phyloP scores from a whole-genome alignment of 495 filamentous ascomycete species.

The Pyrenopolyporus hunteri region DNA sequence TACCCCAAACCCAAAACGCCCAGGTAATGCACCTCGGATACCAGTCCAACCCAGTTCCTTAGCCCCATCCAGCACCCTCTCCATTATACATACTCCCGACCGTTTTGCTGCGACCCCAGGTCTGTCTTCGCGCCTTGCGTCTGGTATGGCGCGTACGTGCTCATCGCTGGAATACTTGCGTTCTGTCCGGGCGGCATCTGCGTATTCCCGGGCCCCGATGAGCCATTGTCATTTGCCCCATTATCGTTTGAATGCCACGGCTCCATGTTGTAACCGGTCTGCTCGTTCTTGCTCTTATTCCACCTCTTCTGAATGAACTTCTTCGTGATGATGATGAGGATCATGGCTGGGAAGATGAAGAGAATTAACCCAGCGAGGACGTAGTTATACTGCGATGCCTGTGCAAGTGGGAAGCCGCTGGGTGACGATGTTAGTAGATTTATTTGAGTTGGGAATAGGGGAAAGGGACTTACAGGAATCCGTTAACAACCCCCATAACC shows the following conservation, averaged over 20 bases:
- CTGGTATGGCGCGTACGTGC: constrained; percentile 21
- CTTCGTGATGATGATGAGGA: constrained; percentile 35
- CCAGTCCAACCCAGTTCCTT: background rate
- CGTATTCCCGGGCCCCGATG: background rate
- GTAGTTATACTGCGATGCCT: constrained; percentile 44
- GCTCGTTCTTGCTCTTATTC: constrained; percentile 26
- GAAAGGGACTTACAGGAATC: constrained; percentile 47
- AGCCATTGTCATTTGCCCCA: background rate
- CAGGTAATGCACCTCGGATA: constrained; percentile 1
- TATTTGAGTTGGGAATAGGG: background rate
- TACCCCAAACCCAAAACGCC: constrained; percentile 14
- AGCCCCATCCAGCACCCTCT: background rate
- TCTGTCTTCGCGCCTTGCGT: constrained; percentile 7
- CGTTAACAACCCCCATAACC: constrained; percentile 56
- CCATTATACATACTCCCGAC: constrained; percentile 24
- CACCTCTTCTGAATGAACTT: constrained; percentile 21
- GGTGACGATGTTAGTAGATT: background rate
- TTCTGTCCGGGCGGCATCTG: constrained; percentile 20
- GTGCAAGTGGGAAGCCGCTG: constrained; percentile 51
- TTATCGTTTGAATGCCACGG: constrained; percentile 31
- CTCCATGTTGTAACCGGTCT: constrained; percentile 34
- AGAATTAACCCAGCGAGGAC: constrained; percentile 43
- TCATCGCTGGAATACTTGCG: constrained; percentile 16
- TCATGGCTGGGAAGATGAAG: constrained; percentile 37
- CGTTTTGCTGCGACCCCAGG: constrained; percentile 12